Evolutionary conservation across 2,329 filamentous ascomycete genomes (phyloP), one percentile per base, ranked within the genome.

Genomic region (Arthroderma sp.): DNA sequence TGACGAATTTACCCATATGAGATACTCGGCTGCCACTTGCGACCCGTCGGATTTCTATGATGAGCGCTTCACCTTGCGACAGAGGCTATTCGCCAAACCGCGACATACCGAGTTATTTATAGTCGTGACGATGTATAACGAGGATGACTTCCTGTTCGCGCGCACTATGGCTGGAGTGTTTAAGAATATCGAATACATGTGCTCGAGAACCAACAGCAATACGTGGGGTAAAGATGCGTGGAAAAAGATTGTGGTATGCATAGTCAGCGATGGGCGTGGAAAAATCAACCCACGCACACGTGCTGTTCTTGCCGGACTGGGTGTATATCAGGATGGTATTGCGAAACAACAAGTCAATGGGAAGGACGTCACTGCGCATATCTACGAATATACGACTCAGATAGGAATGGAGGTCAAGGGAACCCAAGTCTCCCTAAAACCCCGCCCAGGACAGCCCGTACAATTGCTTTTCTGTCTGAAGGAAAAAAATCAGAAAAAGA

Each of bases 401-500:
- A 60, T 73, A 53, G 85, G 84, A 31, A 70, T 96, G 57, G 80
- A 85, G 57, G 79, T 96, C 61, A 94, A 94, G 70, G 93, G 89
- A 54, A 83, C 83, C 48, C 77, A 94, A 36, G 89, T 96, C 6
- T 75, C 81, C 40, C 72, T 96, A 41, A 85, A 91, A 50, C 81
- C 82, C 39, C 85, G 87, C 58, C 83, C 74, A 4, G 77, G 83
- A 49, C 87, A 91, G 50, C 89, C 91, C 0, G 85, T 98, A 2
- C 91, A 98, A 68, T 83, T 98, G 70, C 77, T 98, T 4, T 98
- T 98, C 71, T 98, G 91, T 63, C 66, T 98, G 49, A 98, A 98
- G 71, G 91, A 98, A 61, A 96, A 95, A 77, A 98, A 98, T 61
- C 88, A 95, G 69, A 98, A 98, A 73, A 98, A 98, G 74, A 98